Evolutionary conservation across 306 rosid genomes (phyloP), one percentile per base, ranked within the genome.

Genomic region (Hippophae rhamnoides): DNA sequence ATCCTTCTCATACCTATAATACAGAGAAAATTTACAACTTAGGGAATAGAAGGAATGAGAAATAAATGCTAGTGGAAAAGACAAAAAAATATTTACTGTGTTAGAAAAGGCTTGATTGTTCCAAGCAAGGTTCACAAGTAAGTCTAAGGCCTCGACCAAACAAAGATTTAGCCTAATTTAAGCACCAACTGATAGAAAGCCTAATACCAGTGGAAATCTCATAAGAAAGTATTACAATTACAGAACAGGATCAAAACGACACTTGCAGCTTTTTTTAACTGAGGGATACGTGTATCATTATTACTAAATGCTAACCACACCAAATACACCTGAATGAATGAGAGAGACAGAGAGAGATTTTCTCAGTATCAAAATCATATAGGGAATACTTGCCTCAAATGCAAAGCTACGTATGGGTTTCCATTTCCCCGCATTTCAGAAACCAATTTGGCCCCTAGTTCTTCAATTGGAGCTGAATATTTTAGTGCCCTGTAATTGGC

Each of bases 1-100:
- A 73, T 92, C 99, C 81, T 92, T 92, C 85, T 92, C 99, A 67
- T 88, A 92, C 77, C 99, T 88, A 62, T 43, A 49, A 65, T 50
- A 71, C 45, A 64, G 54, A 43, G 52, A 41, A 61, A 18, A 10
- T 26, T 54, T 45, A 65, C 54, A 58, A 23, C 47, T 56, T 31
- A 61, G 43, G 62, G 31, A 26, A 50, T 52, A 13, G 45, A 49
- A 48, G 64, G 42, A 43, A 10, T 31, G 53, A 65, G 9, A 74
- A 54, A 23, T 11, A 38, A 46, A 58, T 8, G 58, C 52, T 41
- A 12, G 8, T 23, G 7, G 25, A 8, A 49, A 49, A 9, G 10
- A 10, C 5, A 10, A 47, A 13, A 3, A 13, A 10, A 47, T 2
- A 46, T 46, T 47, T 47, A 47, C 13, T 9, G 10, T 47, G 10